phyloP scores from a whole-genome alignment of 306 rosid genomes.

The Myrica gale region DNA sequence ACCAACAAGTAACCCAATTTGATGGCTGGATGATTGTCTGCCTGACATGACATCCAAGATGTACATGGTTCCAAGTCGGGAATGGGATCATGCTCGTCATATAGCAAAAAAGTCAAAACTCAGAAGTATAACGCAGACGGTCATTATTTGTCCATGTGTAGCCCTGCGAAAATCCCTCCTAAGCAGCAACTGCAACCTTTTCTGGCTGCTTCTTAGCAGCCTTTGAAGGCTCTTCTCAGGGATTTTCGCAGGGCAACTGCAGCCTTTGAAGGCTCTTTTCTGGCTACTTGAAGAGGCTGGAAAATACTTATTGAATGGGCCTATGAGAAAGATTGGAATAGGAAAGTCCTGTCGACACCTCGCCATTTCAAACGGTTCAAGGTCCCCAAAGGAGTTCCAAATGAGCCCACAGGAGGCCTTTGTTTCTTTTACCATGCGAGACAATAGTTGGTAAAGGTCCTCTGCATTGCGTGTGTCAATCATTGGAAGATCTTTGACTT shows the following conservation, averaged over 20 bases:
- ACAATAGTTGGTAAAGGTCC: slow-evolving; percentile 15
- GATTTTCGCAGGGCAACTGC: too few species aligned
- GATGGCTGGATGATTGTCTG: slow-evolving; percentile 6
- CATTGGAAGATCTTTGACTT: slow-evolving; percentile 51
- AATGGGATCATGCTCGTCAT: slow-evolving; percentile 16
- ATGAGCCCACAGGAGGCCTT: slow-evolving; percentile 50
- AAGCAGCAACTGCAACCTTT: slow-evolving; percentile 64
- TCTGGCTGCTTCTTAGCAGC: slow-evolving; percentile 51
- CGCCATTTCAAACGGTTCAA: slow-evolving; percentile 41
- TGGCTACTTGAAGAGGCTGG: slow-evolving; percentile 31
- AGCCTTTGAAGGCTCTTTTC: too few species aligned
- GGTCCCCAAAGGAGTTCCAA: slow-evolving; percentile 55
- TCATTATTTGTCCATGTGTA: slow-evolving; percentile 12
- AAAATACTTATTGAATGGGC: slow-evolving; percentile 57
- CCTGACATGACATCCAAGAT: slow-evolving; percentile 24
- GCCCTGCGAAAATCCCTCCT: slow-evolving; percentile 11
- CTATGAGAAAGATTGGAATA: slow-evolving; percentile 55
- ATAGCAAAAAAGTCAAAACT: neutral
- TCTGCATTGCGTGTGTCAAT: slow-evolving; percentile 18
- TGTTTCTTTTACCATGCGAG: slow-evolving; percentile 24
- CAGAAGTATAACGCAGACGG: slow-evolving; percentile 6
- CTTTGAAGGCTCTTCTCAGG: slow-evolving; percentile 53
- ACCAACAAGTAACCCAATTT: neutral
- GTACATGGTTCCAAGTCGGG: slow-evolving; percentile 12
- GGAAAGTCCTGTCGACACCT: slow-evolving; percentile 26